phyloP scores from a whole-genome alignment of 495 filamentous ascomycete genomes.

The Extremus antarcticus region DNA sequence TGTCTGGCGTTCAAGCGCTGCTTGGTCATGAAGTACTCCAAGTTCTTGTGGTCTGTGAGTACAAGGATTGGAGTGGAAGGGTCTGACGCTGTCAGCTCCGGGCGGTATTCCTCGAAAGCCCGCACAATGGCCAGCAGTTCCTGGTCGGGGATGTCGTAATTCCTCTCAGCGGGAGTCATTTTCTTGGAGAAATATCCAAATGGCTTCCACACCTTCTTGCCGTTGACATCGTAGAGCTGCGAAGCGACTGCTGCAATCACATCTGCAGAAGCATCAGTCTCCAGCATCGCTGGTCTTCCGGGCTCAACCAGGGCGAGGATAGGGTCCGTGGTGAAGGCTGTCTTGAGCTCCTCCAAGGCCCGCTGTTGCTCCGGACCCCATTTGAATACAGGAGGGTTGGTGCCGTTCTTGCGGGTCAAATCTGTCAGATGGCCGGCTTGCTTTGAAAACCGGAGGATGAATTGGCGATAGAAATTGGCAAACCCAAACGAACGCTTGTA shows the following conservation, averaged over 20 bases:
- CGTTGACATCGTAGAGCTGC: neutral
- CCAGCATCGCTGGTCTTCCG: neutral
- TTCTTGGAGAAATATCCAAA: neutral
- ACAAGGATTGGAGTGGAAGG: neutral
- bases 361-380: neutral
- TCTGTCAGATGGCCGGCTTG: constrained; percentile 9
- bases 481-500: constrained; percentile 23
- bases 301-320: neutral
- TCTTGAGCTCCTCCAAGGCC: neutral
- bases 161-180: neutral
- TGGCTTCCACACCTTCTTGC: constrained; percentile 2
- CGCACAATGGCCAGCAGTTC: neutral
- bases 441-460: constrained; percentile 14
- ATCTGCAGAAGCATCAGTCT: constrained; percentile 19
- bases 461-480: constrained; percentile 22
- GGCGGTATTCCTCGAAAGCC: neutral
- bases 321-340: neutral
- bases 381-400: no score
- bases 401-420: neutral
- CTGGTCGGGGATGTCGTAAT: neutral
- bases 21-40: neutral
- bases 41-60: neutral
- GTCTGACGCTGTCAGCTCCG: neutral
- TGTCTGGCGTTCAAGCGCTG: constrained; percentile 19
- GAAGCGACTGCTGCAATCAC: constrained; percentile 4